Base-by-base conservation (phyloP, 1,284 basidiomycete species). In the Inonotus obliquus region DNA sequence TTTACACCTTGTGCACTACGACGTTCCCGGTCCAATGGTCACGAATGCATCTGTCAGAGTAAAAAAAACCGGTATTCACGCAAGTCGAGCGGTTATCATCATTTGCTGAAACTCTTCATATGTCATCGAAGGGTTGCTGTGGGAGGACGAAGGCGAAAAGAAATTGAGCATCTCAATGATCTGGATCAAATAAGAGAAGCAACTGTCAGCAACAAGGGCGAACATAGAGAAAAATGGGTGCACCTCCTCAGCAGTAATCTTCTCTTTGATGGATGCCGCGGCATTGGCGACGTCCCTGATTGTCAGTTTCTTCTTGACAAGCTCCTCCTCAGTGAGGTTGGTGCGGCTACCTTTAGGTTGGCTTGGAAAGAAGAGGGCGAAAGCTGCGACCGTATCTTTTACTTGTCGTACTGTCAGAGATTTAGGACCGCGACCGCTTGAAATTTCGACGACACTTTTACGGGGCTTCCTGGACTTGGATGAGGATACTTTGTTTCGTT, bases 91-190 rank as follows among this genome's bases (percentile, higher is more conserved):
- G 0, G 76, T 69, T 32, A 84, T 69, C 85, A 91, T 89, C 82
- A 92, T 89, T 35, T 74, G 74, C 66, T 85, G 81, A 67, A 92
- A 92, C 68, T 91, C 88, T 13, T 73, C 69, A n/a, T 90, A 75
- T 58, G 72, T 74, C 75, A 92, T 79, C 0, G 86, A 81, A 6
- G 60, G 45, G 69, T 84, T 84, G 71, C 90, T 87, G 0, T 80
- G 74, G 0, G 82, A 79, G 19, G 60, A 37, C 21, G 49, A 56
- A 0, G 80, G 82, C 1, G 90, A 89, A 69, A 90, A 92, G 54
- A 79, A 77, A 29, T 82, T 79, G 1, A 92, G 75, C 89, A 92
- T 91, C 63, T 90, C 87, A 2, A 86, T 66, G 66, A 88, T 85
- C 89, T 92, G 65, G 49, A 35, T 17, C 11, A 37, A 6, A 32